These are phyloP conservation scores for Termitomyces sp. DNA, from an alignment of 768 basidiomycete species.

Conservation along the genomic window DNA sequence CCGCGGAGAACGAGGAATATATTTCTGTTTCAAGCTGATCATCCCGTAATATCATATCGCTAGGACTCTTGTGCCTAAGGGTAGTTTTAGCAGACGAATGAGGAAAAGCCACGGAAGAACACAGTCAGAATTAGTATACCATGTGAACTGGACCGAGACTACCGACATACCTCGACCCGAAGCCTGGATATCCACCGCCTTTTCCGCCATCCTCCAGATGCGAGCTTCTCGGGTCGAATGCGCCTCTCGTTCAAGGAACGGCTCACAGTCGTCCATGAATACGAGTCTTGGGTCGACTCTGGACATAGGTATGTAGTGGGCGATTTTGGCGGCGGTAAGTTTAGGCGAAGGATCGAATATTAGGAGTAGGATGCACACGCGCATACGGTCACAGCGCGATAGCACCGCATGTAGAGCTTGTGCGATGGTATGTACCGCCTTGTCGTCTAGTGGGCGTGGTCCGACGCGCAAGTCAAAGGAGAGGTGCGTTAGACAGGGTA, in stretches of 20 bases:
- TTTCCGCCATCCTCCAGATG: conserved; percentile 32
- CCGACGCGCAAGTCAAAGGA: conserved; percentile 35
- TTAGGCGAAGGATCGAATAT: conserved; percentile 24
- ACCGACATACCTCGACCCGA: conserved; percentile 19
- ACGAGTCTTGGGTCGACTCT: conserved; percentile 30
- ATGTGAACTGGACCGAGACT: neutral
- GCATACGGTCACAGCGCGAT: conserved; percentile 19
- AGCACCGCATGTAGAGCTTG: conserved; percentile 21
- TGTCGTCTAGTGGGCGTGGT: conserved; percentile 18
- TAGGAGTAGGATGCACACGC: conserved; percentile 31
- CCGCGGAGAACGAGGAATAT: conserved; percentile 11
- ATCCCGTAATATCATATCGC: conserved; percentile 7
- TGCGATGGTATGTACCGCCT: conserved; percentile 17
- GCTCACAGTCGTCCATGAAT: conserved; percentile 33
- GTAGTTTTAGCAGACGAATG: neutral
- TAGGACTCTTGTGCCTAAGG: conserved; percentile 7
- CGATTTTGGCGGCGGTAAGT: conserved; percentile 15
- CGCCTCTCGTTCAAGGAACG: conserved; percentile 35
- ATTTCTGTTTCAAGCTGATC: neutral
- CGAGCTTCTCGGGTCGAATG: conserved; percentile 27
- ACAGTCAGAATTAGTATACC: neutral
- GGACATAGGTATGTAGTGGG: conserved; percentile 6
- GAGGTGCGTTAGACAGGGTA: conserved; percentile 31
- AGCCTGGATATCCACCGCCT: conserved; percentile 21
- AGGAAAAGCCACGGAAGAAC: neutral